These are phyloP conservation scores for Sclerotiophoma versabilis DNA, from an alignment of 2,329 filamentous ascomycete species.

Conservation along the genomic window DNA sequence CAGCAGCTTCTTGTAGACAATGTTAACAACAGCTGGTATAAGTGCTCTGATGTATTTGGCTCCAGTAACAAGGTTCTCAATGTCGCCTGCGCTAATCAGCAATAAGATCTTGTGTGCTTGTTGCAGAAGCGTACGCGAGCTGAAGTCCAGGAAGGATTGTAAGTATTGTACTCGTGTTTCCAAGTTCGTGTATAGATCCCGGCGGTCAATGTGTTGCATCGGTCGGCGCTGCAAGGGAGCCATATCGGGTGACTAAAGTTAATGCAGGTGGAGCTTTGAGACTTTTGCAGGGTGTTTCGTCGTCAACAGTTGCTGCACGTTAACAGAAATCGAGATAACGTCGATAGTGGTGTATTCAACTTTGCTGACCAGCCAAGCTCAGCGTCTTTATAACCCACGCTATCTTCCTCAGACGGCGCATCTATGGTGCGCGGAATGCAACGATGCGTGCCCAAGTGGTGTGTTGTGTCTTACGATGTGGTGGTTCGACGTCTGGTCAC, in stretches of 20 bases:
- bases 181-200: slow-evolving; percentile 74
- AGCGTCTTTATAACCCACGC: slow-evolving; percentile 14
- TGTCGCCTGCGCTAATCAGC: slow-evolving; percentile 60
- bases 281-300: neutral
- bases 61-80: slow-evolving; percentile 72
- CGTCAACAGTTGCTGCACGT: neutral
- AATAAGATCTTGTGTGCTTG: neutral
- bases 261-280: neutral
- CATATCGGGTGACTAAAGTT: slow-evolving; percentile 21
- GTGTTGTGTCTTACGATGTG: slow-evolving; percentile 30
- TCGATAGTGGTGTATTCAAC: neutral
- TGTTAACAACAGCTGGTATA: slow-evolving; percentile 82
- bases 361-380: neutral
- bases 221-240: slow-evolving; percentile 35
- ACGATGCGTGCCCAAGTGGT: slow-evolving; percentile 16
- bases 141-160: slow-evolving; percentile 79
- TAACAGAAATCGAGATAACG: neutral
- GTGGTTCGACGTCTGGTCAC: slow-evolving; percentile 30
- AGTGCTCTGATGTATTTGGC: slow-evolving; percentile 81
- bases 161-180: slow-evolving; percentile 75
- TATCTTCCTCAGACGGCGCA: neutral
- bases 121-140: slow-evolving; percentile 61
- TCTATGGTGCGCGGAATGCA: slow-evolving; percentile 2
- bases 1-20: slow-evolving; percentile 82
- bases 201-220: slow-evolving; percentile 71